phyloP scores from a whole-genome alignment of 441 rosid species.

The Breynia disticha region DNA sequence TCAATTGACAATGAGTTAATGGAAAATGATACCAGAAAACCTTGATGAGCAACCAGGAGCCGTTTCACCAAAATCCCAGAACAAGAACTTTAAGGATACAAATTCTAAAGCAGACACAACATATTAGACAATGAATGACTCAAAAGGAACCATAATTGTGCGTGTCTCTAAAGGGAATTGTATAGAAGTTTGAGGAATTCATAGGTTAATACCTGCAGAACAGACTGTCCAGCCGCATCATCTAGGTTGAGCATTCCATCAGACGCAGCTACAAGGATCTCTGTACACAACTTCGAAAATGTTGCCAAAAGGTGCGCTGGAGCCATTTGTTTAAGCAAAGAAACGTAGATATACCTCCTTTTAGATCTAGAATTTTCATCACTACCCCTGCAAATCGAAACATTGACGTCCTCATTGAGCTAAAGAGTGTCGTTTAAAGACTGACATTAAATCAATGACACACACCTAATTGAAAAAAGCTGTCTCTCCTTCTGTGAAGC shows the following conservation, averaged over 20 bases:
- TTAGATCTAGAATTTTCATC: slow-evolving; percentile 69
- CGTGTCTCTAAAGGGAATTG: not conserved
- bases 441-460: not conserved
- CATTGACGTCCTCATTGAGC: not conserved
- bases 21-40: not conserved
- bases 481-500: slow-evolving; percentile 40
- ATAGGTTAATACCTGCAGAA: slow-evolving; percentile 56
- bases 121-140: too few species aligned
- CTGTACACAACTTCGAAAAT: slow-evolving; percentile 88
- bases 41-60: not conserved
- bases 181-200: not conserved
- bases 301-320: slow-evolving; percentile 93
- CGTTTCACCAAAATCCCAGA: not conserved
- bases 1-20: not conserved
- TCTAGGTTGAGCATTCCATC: slow-evolving; percentile 80
- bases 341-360: slow-evolving; percentile 72
- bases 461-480: slow-evolving; percentile 61
- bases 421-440: too few species aligned
- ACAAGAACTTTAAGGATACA: too few species aligned
- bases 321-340: slow-evolving; percentile 91
- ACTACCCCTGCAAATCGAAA: slow-evolving; percentile 47
- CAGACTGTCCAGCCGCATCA: slow-evolving; percentile 68
- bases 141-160: not conserved
- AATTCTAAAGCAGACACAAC: too few species aligned
- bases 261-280: slow-evolving; percentile 89